Base-by-base conservation (phyloP, 192 early-diverging fungal genomes). In the Dispira simplex region DNA sequence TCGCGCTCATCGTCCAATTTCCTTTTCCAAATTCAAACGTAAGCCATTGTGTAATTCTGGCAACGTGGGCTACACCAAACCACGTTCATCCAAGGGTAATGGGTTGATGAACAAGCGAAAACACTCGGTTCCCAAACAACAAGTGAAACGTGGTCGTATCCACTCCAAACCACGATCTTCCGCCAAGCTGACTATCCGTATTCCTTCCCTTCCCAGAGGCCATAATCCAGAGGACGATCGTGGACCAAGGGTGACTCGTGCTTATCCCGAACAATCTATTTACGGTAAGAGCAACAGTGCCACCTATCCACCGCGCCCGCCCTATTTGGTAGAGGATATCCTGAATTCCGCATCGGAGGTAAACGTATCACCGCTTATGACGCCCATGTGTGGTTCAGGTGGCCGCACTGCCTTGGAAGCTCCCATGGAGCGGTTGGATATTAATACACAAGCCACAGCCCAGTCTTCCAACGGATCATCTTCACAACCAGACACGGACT, bases 21-120 rank as follows among this genome's bases (percentile, higher is more conserved):
- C 56, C 18, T 58, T 58, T 58, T 58, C 56, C 26, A n/a, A 27
- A n/a, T 39, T 39, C 32, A 58, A 58, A 39, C 56, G 56, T 58
- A n/a, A 27, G 56, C 27, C 56, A 16, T 18, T 58, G 11, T 26
- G 25, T 43, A 58, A 16, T n/a, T 18, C 56, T 16, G 56, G 21
- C 14, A 58, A 58, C 27, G 27, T 39, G 11, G 27, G 56, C 18
- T n/a, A 25, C 51, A 25, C 51, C 51, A 25, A 20, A 53, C 20
- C 20, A 20, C 21, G 27, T 39, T 27, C 56, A 26, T 18, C 18
- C 25, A n/a, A 27, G 27, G 10, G 21, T 39, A 13, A 26, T 16
- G 9, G 56, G 16, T 6, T 43, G 25, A 11, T 18, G n/a, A 16
- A 26, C 56, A 58, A 58, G 18, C 56, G 56, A 18, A 58, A 58